Conservation (phyloP, 148 eudicot species). For the Dianthus caryophyllus region DNA sequence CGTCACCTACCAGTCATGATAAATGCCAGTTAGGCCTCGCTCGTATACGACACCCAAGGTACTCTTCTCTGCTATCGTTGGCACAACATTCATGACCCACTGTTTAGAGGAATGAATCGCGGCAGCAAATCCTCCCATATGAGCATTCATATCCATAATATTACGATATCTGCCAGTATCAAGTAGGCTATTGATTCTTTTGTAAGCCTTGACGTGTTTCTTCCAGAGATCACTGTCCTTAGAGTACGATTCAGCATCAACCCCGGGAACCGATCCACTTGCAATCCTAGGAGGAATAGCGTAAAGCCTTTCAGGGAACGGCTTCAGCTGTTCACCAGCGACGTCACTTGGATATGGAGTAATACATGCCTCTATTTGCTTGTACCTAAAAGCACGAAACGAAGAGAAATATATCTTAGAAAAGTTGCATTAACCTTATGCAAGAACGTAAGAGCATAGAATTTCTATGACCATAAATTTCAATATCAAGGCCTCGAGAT, state of each 20-base stretch:
- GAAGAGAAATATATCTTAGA: not conserved
- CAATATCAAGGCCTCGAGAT: not conserved
- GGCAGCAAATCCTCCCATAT: slow-evolving; percentile 92
- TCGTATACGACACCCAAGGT: slow-evolving; percentile 81
- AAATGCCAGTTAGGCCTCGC: slow-evolving; percentile 87
- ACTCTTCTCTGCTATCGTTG: slow-evolving; percentile 72
- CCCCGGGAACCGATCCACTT: slow-evolving; percentile 71
- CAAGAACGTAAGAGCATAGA: too few species aligned
- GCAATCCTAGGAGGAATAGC: slow-evolving; percentile 79
- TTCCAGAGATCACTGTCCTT: slow-evolving; percentile 74
- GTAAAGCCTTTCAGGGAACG: slow-evolving; percentile 83
- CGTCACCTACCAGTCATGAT: slow-evolving; percentile 77
- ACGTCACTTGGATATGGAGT: slow-evolving; percentile 47
- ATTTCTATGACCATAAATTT: not conserved
- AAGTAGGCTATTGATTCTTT: slow-evolving; percentile 55
- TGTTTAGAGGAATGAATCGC: slow-evolving; percentile 68
- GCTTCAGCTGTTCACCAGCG: slow-evolving; percentile 43
- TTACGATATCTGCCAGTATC: slow-evolving; percentile 93
- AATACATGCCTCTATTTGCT: slow-evolving; percentile 83
- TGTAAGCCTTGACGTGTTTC: slow-evolving; percentile 79
- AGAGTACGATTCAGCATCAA: slow-evolving; percentile 50
- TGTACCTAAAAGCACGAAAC: slow-evolving; percentile 53
- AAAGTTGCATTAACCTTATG: not conserved
- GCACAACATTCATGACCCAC: slow-evolving; percentile 98
- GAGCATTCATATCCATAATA: slow-evolving; percentile 98